Base-by-base conservation (phyloP, 2,329 filamentous ascomycete genomes). In the Fonsecaea nubica region DNA sequence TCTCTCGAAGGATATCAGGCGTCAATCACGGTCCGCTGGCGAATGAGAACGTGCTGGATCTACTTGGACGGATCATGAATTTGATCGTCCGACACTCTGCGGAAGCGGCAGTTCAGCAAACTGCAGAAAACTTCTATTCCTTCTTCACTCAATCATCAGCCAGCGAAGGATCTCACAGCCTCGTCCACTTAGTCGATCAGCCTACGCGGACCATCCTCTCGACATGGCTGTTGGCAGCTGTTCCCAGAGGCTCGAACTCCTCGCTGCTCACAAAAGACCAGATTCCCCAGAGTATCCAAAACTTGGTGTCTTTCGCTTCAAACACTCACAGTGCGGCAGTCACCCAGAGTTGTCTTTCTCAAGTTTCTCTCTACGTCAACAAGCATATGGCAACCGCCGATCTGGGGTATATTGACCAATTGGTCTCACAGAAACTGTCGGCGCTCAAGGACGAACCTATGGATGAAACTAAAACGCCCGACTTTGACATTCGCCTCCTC, bases 41-140 rank as follows among this genome's bases (percentile, higher is more conserved):
- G 36, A 83, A 89, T 69, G 80, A 85, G 58, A 77, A 78, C 4
- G 82, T 85, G 6, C 76, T 89, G 7, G 86, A 90, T 65, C 80
- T 87, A 6, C 81, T 89, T 18, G 88, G 88, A 25, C 81, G 86
- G 52, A 82, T 90, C 40, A 83, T 83, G 72, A 89, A 86, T 70
- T 76, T 88, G 54, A 85, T 90, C 54, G 78, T 90, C 36, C 80
- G 85, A 54, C 79, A 83, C 13, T 81, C 87, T 58, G 80, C 84
- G 1, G 78, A 80, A 38, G 78, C 82, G 55, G 84, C 85, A 62
- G 83, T 86, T 69, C 79, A 81, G 10, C 75, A 80, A 60, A 80
- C 86, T n/a, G 79, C 83, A 1, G 73, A 80, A n/a, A 84, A 87
- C 66, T 72, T 86, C 12, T 88, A 87, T 69, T 81, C 78, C 8